Evolutionary conservation across 768 basidiomycete genomes (phyloP), one percentile per base, ranked within the genome.

Genomic region (Grammothele lineata): DNA sequence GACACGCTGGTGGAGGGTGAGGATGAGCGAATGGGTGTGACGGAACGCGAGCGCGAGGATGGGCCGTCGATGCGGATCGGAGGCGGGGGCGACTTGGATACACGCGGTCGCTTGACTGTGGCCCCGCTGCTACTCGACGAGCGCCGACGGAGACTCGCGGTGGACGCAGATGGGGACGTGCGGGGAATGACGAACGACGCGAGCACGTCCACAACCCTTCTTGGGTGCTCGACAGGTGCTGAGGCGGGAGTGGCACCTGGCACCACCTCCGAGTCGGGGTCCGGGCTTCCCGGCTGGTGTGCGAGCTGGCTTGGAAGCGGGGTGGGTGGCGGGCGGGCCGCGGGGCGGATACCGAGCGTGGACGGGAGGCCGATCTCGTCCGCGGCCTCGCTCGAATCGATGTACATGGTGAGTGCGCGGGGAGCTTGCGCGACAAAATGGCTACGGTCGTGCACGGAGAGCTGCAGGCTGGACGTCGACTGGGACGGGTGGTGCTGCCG

Each of bases 391-490:
- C 72, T 69, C 9, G 81, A 78, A 43, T 76, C 81, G 30, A 85
- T 72, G 57, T 82, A 87, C 62, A 87, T 82, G 1, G 88, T 89
- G 30, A 91, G 58, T 2, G 88, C 85, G 32, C 86, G 75, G 1
- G 88, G 86, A 8, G 88, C 74, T 22, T 81, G 85, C 0, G 86
- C 67, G 43, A 89, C 66, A 24, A 87, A 73, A 38, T 74, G 63
- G 34, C 71, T 70, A 21, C 83, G 76, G 36, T 72, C 68, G 43
- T 75, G 75, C 37, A 66, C 68, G 1, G 78, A 77, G 32, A 78
- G 73, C 43, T 72, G 73, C 17, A 87, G 65, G 18, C 77, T 71
- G 12, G 77, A 68, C 17, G 60, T 57, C 26, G 50, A 48, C 18
- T 77, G 69, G 10, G 77, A 69, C 14, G 61, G 57, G 24, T 48